A percentile compares a stretch with the other conserved stretches of the same genome.
Conservation (phyloP, 257 asterid species). For the Fraxinus excelsior region DNA sequence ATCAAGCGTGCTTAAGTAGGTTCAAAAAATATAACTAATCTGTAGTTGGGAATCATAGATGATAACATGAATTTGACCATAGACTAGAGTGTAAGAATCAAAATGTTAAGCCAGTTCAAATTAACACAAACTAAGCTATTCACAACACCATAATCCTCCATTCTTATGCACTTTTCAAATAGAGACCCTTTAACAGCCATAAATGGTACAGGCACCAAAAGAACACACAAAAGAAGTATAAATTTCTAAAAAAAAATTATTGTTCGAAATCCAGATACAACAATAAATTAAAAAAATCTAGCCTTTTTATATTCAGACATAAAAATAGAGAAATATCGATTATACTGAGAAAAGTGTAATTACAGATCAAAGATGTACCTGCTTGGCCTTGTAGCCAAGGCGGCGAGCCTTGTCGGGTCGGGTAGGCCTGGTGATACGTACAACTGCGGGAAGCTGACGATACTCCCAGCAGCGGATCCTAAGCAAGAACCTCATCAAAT, state of each 20-base stretch:
- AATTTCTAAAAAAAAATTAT: neutral
- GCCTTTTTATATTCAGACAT: neutral
- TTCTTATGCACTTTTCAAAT: neutral
- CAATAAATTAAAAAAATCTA: neutral
- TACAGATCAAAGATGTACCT: slow-evolving; percentile 23
- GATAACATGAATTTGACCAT: neutral
- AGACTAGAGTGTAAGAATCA: neutral
- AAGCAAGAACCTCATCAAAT: slow-evolving; percentile 50
- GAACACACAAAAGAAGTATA: neutral
- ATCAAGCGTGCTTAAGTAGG: neutral
- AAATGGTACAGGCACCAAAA: neutral
- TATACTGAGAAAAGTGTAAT: neutral
- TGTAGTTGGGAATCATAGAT: too few species aligned
- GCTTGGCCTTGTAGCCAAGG: slow-evolving; percentile 59
- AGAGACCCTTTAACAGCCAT: neutral
- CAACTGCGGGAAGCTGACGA: slow-evolving; percentile 58
- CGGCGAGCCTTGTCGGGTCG: slow-evolving; percentile 61
- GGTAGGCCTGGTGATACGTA: slow-evolving; percentile 51
- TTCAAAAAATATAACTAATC: too few species aligned
- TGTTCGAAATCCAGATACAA: neutral
- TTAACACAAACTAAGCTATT: neutral
- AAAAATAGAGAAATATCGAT: neutral
- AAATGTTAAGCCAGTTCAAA: neutral
- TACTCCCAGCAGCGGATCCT: slow-evolving; percentile 48
- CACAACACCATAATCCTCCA: neutral